Evolutionary conservation across 2,329 filamentous ascomycete genomes (phyloP).

Genomic region (Colletotrichum chrysophilum): DNA sequence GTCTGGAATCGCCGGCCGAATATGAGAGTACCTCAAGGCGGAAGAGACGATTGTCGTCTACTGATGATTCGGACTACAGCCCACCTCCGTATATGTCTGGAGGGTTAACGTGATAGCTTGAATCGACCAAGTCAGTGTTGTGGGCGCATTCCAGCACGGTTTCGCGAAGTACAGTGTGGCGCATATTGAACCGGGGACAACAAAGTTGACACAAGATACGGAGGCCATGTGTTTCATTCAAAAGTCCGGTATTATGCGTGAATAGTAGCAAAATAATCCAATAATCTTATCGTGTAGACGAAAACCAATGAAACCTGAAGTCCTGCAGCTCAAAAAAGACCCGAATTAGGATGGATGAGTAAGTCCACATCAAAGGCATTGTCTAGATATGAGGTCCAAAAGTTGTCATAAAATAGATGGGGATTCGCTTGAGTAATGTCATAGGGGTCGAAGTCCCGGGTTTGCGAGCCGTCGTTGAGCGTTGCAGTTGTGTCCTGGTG

Average conservation of each 20-base stretch:
- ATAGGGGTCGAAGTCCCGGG: background rate
- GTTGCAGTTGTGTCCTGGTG: background rate
- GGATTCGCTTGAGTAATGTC: background rate
- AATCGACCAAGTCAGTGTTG: background rate
- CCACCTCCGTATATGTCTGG: background rate
- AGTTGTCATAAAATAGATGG: background rate
- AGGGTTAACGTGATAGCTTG: background rate
- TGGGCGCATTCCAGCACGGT: background rate
- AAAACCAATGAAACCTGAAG: background rate
- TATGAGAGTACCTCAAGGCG: background rate
- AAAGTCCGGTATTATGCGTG: rapidly evolving
- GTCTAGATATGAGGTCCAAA: background rate
- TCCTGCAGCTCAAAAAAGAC: background rate
- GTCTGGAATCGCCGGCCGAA: background rate
- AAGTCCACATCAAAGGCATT: background rate
- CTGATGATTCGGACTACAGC: background rate
- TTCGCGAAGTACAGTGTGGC: background rate
- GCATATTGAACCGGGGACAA: background rate
- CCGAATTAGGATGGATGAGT: background rate
- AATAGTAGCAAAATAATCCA: background rate
- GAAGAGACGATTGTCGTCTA: background rate
- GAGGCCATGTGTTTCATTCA: rapidly evolving
- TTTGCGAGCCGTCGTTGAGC: background rate
- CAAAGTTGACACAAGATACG: background rate
- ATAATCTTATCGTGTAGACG: background rate